phyloP scores from a whole-genome alignment of 192 early-diverging fungal genomes.

The Coemansia aciculifera region DNA sequence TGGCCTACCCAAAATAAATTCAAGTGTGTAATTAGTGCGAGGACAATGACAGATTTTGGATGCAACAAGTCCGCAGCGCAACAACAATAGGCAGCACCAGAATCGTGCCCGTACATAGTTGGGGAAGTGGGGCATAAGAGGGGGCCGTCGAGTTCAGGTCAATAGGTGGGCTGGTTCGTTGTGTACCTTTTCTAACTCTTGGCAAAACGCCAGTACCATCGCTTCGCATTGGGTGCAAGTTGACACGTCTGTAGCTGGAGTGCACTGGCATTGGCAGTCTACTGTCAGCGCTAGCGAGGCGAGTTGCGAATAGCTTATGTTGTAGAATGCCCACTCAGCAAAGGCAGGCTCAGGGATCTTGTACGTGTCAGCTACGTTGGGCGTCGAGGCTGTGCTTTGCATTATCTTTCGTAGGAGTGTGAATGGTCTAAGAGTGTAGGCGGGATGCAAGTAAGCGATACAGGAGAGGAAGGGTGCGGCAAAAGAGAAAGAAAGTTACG shows the following conservation, averaged over 20 bases:
- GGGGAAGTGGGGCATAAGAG: neutral
- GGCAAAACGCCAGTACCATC: slow-evolving; percentile 20
- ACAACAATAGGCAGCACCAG: neutral
- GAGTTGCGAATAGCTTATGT: slow-evolving; percentile 32
- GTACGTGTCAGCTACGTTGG: slow-evolving; percentile 13
- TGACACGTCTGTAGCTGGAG: neutral
- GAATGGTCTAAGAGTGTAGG: neutral
- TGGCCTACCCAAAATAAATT: slow-evolving; percentile 23
- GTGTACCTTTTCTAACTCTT: slow-evolving; percentile 45
- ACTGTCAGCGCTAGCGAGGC: slow-evolving; percentile 13
- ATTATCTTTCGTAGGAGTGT: neutral
- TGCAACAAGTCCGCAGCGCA: neutral
- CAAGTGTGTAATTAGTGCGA: neutral
- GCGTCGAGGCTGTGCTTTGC: neutral
- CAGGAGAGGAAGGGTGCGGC: neutral
- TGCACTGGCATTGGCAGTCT: slow-evolving; percentile 14
- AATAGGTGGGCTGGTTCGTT: neutral
- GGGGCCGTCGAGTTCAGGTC: neutral
- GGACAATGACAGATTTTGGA: neutral
- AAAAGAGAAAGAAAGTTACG: neutral
- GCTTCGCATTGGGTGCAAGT: slow-evolving; percentile 21
- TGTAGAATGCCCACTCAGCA: slow-evolving; percentile 52
- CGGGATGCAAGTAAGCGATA: neutral
- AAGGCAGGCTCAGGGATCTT: slow-evolving; percentile 37
- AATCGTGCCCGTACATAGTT: neutral